Conservation (phyloP, 768 basidiomycete species). For the Tricholoma saponaceum region DNA sequence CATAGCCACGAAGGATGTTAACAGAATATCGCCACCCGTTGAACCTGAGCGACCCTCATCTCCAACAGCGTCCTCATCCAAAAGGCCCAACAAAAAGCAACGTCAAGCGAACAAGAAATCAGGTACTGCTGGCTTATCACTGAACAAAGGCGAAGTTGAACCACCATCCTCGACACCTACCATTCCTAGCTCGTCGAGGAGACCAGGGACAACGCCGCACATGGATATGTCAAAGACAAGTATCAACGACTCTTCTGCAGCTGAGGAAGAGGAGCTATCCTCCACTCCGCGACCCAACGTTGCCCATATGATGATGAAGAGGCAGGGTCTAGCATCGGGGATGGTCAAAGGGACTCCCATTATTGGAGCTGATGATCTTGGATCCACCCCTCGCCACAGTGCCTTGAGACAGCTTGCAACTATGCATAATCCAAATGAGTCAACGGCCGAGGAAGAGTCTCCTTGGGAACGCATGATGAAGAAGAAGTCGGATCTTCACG, state of each 20-base stretch:
- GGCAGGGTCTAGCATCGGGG: not conserved
- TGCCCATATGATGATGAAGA: constrained; percentile 2
- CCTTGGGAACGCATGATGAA: constrained; percentile 8
- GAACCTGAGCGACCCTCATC: constrained; percentile 1
- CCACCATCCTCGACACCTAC: constrained; percentile 9
- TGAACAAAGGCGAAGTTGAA: constrained; percentile 14
- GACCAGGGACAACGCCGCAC: not conserved
- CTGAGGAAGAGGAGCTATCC: not conserved
- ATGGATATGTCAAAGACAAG: not conserved
- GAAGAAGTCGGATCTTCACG: not conserved
- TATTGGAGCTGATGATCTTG: not conserved
- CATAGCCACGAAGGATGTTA: constrained; percentile 1
- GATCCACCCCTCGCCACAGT: constrained; percentile 5
- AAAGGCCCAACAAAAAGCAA: constrained; percentile 29
- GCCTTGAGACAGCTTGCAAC: constrained; percentile 1
- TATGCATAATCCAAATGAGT: not conserved
- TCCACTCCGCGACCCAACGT: constrained; percentile 2
- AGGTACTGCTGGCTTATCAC: constrained; percentile 3
- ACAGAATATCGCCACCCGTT: not conserved
- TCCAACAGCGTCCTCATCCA: constrained; percentile 12
- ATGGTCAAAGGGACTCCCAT: not conserved
- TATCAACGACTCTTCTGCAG: not conserved
- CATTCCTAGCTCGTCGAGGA: constrained; percentile 1
- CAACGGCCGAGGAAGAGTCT: constrained; percentile 1
- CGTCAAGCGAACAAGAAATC: constrained; percentile 22